Conservation (phyloP, 148 eudicot genomes). For the Heliosperma pusillum region DNA sequence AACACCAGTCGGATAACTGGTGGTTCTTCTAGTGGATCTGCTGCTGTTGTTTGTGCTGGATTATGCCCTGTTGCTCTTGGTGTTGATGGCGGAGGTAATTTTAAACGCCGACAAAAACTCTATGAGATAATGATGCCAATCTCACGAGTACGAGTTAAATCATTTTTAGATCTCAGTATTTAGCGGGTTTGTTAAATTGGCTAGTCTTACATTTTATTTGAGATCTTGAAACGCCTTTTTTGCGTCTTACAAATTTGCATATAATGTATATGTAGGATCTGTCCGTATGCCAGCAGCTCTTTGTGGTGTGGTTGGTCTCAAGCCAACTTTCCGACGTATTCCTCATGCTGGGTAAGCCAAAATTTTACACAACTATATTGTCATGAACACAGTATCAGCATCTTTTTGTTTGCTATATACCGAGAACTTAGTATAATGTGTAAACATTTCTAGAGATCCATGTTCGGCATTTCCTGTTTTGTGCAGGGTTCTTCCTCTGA, state of each 20-base stretch:
- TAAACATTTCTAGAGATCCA: too few species aligned
- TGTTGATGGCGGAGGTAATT: constrained; percentile 99
- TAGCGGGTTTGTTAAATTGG: too few species aligned
- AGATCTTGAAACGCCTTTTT: too few species aligned
- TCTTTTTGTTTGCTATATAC: not conserved
- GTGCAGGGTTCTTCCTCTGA: constrained; percentile 76
- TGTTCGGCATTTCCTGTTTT: not conserved
- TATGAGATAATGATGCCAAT: too few species aligned
- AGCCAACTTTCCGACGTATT: constrained; percentile 88
- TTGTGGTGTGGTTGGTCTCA: constrained; percentile 91
- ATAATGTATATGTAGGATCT: constrained; percentile 47
- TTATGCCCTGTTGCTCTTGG: constrained; percentile 94
- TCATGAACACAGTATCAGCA: not conserved
- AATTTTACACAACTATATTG: not conserved
- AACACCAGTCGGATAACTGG: constrained; percentile 58
- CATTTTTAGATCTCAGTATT: too few species aligned
- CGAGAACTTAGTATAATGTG: too few species aligned
- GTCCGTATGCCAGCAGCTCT: constrained; percentile 96
- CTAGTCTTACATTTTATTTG: too few species aligned
- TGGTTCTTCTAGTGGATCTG: constrained; percentile 99
- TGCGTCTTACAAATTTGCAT: too few species aligned
- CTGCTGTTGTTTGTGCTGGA: constrained; percentile 88
- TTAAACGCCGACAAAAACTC: too few species aligned
- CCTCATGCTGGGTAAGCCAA: constrained; percentile 71
- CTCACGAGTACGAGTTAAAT: too few species aligned